Evolutionary conservation across 441 rosid species (phyloP), one percentile per base, ranked within the genome.

Genomic region (Pelargonium citronellum): DNA sequence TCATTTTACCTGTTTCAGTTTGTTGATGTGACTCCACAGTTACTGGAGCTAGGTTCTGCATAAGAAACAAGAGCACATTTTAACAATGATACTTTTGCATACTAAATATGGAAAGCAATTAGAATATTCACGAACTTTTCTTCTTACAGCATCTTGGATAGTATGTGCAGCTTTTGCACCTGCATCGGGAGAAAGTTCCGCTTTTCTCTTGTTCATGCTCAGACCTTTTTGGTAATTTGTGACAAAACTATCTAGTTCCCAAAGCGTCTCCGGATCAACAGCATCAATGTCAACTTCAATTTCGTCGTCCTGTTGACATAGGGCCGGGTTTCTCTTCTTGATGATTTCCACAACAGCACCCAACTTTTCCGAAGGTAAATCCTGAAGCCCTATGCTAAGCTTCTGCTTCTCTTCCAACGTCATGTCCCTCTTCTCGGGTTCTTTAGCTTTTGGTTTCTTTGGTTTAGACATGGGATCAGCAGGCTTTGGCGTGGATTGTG

Each of bases 371-470:
- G 91, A 79, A 60, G 99, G 99, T 79, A 95, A 75, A 79, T 84
- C 86, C 83, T 87, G 96, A 73, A 95, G 91, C 67, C 85, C 90
- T 34, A 87, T 87, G 74, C 99, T 95, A 61, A 95, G 98, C 81
- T 90, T 95, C 83, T 89, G 96, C 79, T 95, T 95, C 88, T 95
- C 99, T n/a, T 92, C 98, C 68, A 85, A 92, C 8, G 99, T 89
- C 99, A 95, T 95, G 73, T 92, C 97, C 82, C 99, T 86, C 82
- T 92, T 92, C 68, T 92, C 79, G 16, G 81, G 95, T 79, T 92
- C 99, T 76, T 87, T 95, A 20, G 97, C 98, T 84, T 92, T 95
- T 3, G 99, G 98, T 83, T 95, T 95, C 83, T 85, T 95, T 20
- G 89, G 91, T 64, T 78, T 92, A 27, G 74, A 74, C 82, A 79